Base-by-base conservation (phyloP, 2,329 filamentous ascomycete genomes). In the Botryosphaeria dothidea region DNA sequence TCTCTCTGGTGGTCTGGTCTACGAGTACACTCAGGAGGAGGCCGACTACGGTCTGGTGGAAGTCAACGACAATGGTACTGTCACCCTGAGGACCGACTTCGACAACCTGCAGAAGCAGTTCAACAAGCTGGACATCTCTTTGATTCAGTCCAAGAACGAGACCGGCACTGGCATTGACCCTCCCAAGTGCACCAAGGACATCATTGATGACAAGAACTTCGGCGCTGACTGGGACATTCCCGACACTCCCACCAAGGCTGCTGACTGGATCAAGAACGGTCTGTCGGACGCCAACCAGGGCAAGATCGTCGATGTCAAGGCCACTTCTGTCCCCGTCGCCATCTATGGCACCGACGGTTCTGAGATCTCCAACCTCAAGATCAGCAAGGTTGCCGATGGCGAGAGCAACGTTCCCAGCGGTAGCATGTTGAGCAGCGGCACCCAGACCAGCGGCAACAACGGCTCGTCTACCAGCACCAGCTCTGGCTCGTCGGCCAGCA, bases 1-100 rank as follows among this genome's bases (percentile, higher is more conserved):
- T 65, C 88, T 94, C 73, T 89, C 88, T 63, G 92, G 92, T 68
- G 91, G 91, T 68, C 83, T 95, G 51, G 90, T 94, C 51, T 95
- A 94, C 81, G 90, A 95, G 78, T 94, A 86, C 77, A 88, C 87
- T 0, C 84, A 93, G 77, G 92, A 93, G 74, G 78, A 80, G 46
- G 89, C 90, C 75, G 76, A 84, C 70, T 85, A 80, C 68, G 83
- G 83, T 54, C 74, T 85, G 6, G 80, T 84, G 11, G 67, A 75
- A 36, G 74, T 82, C 66, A 77, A 81, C 67, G 68, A 70, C 66
- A 79, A 85, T 66, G 75, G 75, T 65, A 79, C 79, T 15, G 71
- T 80, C 29, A 72, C 75, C 11, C 76, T 84, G 19, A 76, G 78
- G 29, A 65, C 67, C 31, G 83, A 85, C 70, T 85, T 76, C 69